phyloP scores from a whole-genome alignment of 2,329 filamentous ascomycete species.

The Apiospora hydei region DNA sequence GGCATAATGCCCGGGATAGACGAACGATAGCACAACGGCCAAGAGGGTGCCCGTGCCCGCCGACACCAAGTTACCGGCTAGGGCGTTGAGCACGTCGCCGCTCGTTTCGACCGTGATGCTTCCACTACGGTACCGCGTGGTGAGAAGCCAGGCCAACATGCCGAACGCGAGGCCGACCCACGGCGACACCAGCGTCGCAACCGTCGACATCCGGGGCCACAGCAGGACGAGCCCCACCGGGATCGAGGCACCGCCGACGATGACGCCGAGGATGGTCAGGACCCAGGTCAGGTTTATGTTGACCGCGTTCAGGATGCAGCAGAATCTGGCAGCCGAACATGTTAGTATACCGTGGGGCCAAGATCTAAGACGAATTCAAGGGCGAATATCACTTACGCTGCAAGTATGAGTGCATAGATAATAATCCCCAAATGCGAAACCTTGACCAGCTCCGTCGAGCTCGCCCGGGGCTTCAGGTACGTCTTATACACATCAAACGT shows the following conservation, averaged over 20 bases:
- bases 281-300: slow-evolving; percentile 49
- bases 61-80: slow-evolving; percentile 47
- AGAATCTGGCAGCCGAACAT: slow-evolving; percentile 31
- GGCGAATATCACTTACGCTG: slow-evolving; percentile 32
- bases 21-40: slow-evolving; percentile 42
- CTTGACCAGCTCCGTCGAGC: slow-evolving; percentile 40
- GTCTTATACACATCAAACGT: slow-evolving; percentile 50
- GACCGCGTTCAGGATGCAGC: slow-evolving; percentile 46
- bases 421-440: slow-evolving; percentile 45
- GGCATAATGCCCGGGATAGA: slow-evolving; percentile 42
- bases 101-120: slow-evolving; percentile 45
- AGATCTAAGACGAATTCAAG: too few species aligned
- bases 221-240: slow-evolving; percentile 46
- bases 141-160: slow-evolving; percentile 47
- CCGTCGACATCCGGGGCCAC: slow-evolving; percentile 48
- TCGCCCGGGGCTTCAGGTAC: slow-evolving; percentile 45
- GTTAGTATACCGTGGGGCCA: background rate
- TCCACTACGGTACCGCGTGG: slow-evolving; percentile 43
- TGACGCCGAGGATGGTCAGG: slow-evolving; percentile 47
- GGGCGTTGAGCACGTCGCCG: slow-evolving; percentile 46
- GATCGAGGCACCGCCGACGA: slow-evolving; percentile 48
- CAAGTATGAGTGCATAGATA: slow-evolving; percentile 42
- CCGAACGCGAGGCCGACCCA: slow-evolving; percentile 45
- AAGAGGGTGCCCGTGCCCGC: slow-evolving; percentile 45
- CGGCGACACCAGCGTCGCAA: slow-evolving; percentile 44